A percentile compares a stretch with the other conserved stretches of the same genome.
These are phyloP conservation scores for Luffa aegyptiaca DNA, from an alignment of 306 rosid species.

Conservation along the genomic window DNA sequence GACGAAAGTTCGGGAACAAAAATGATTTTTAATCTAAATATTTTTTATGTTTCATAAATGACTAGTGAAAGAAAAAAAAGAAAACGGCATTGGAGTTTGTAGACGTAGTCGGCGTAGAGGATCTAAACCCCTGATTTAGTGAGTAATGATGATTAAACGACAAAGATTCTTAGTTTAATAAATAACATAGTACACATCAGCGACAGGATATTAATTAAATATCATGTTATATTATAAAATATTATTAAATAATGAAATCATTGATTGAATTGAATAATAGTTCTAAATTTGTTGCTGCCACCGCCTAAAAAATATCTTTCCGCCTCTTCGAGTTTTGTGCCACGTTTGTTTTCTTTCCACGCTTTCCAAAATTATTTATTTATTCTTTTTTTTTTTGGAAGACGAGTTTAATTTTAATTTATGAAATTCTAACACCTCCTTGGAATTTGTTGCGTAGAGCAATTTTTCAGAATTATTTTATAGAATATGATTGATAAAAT, in stretches of 20 bases:
- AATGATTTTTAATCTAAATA: too few relatives aligned
- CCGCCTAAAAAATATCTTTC: background rate
- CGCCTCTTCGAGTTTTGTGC: background rate
- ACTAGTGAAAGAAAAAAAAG: too few relatives aligned
- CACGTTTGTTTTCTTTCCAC: background rate
- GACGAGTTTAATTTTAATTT: background rate
- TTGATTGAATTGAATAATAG: background rate
- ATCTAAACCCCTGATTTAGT: background rate
- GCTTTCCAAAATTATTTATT: background rate
- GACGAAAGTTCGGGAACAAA: too few relatives aligned
- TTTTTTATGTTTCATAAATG: too few relatives aligned
- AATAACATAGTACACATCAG: background rate
- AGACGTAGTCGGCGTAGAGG: too few relatives aligned
- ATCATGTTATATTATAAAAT: background rate
- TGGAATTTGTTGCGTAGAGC: background rate
- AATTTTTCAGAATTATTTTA: too few relatives aligned
- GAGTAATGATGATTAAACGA: background rate
- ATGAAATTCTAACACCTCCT: too few relatives aligned
- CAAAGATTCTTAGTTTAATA: background rate
- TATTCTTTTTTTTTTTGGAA: background rate
- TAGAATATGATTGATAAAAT: too few relatives aligned
- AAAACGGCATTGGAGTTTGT: too few relatives aligned
- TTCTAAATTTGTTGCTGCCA: background rate
- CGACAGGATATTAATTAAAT: background rate
- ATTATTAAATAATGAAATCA: background rate